A percentile compares a stretch with the other conserved stretches of the same genome.
Evolutionary conservation across 2,329 filamentous ascomycete species (phyloP).

Genomic region (Tolypocladium album): DNA sequence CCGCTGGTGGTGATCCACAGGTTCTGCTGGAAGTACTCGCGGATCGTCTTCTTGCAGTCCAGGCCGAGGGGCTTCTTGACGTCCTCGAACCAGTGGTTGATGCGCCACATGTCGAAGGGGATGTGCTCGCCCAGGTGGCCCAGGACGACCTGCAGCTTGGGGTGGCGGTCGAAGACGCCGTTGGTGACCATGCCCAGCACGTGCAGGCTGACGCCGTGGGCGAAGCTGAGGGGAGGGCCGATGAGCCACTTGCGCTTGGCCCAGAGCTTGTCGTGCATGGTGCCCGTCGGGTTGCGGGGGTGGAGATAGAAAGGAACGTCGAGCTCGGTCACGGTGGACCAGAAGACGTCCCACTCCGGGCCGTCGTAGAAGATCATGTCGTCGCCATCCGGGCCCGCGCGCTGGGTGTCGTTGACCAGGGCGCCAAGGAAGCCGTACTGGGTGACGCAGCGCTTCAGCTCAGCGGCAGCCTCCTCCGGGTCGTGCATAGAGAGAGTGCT

Average conservation of each 20-base stretch:
- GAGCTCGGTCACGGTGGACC: constrained; percentile 44
- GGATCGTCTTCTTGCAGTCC: constrained; percentile 35
- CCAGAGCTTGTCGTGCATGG: constrained; percentile 46
- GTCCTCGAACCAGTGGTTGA: constrained; percentile 45
- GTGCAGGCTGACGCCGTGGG: constrained; percentile 48
- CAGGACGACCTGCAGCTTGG: constrained; percentile 32
- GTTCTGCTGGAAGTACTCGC: constrained; percentile 43
- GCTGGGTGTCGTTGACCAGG: constrained; percentile 52
- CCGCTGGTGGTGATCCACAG: constrained; percentile 47
- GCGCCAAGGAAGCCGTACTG: constrained; percentile 52
- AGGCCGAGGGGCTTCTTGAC: constrained; percentile 39
- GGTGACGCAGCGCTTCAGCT: constrained; percentile 41
- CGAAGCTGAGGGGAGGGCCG: constrained; percentile 48
- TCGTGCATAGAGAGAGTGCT: constrained; percentile 42
- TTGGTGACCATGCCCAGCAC: constrained; percentile 39
- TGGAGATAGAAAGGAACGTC: constrained; percentile 57
- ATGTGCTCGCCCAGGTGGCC: constrained; percentile 39
- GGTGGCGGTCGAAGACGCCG: constrained; percentile 38
- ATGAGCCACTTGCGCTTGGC: constrained; percentile 48
- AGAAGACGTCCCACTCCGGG: constrained; percentile 50
- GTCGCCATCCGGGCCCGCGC: constrained; percentile 45
- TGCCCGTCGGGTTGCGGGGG: constrained; percentile 45
- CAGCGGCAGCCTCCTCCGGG: constrained; percentile 35
- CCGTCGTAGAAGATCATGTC: constrained; percentile 55
- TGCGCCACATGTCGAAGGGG: constrained; percentile 37